Percentiles rank a stretch among this genome's conserved stretches.
These are phyloP conservation scores for Solanum hybrid DNA, from an alignment of 305 asterid genomes.

Conservation along the genomic window DNA sequence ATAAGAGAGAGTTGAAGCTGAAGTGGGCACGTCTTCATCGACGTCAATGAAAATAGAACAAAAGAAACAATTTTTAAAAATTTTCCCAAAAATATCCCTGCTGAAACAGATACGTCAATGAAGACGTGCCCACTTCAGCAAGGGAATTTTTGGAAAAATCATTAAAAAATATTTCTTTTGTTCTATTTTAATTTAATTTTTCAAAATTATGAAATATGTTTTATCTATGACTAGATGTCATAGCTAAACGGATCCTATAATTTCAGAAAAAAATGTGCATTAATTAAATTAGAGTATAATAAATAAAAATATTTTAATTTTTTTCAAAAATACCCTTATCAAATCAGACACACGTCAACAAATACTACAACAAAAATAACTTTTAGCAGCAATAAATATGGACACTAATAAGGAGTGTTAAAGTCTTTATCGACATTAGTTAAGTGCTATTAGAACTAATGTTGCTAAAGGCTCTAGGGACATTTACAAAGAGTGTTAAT, in stretches of 20 bases:
- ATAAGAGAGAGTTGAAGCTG: neutral
- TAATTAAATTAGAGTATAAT: neutral
- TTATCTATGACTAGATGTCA: neutral
- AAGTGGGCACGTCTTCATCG: neutral
- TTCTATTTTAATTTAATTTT: no score
- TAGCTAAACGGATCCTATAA: neutral
- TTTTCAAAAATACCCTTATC: no score
- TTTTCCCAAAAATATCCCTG: neutral
- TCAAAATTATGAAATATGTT: no score
- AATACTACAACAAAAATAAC: no score
- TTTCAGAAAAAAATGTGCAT: neutral
- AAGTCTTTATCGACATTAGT: no score
- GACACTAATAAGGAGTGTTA: no score
- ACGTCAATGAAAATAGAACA: neutral
- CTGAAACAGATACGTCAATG: neutral
- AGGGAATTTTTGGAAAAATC: neutral
- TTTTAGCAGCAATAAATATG: no score
- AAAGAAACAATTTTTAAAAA: neutral
- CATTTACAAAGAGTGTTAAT: no score
- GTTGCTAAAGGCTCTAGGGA: no score
- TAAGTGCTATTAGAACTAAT: no score
- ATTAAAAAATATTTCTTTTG: no score
- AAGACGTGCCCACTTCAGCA: neutral
- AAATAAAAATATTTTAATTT: no score
- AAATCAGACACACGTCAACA: neutral